These are phyloP conservation scores for Aspergillus japonicus DNA, from an alignment of 2,329 filamentous ascomycete genomes.

Conservation along the genomic window DNA sequence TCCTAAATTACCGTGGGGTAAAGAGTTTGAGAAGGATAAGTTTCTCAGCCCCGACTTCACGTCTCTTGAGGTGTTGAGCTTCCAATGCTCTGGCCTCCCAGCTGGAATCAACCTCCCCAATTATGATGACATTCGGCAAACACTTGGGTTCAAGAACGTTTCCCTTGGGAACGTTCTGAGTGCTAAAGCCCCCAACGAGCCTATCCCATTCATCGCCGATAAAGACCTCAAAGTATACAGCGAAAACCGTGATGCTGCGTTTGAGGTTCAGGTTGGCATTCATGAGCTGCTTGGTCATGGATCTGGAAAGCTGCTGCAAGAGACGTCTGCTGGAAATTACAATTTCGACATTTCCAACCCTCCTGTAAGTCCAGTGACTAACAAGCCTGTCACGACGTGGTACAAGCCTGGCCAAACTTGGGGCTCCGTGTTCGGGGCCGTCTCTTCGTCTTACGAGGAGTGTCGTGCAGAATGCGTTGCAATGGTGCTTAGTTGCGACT, in stretches of 20 bases:
- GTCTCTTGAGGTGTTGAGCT: slow-evolving; percentile 84
- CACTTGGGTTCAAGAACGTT: slow-evolving; percentile 66
- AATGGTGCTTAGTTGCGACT: slow-evolving; percentile 87
- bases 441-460: slow-evolving; percentile 89
- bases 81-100: slow-evolving; percentile 64
- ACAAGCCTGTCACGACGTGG: slow-evolving; percentile 76
- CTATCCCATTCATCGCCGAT: slow-evolving; percentile 82
- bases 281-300: slow-evolving; percentile 89
- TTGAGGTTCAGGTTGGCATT: slow-evolving; percentile 93
- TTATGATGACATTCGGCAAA: slow-evolving; percentile 60
- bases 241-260: slow-evolving; percentile 80
- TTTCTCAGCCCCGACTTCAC: slow-evolving; percentile 97
- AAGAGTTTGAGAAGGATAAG: slow-evolving; percentile 92
- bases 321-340: slow-evolving; percentile 75
- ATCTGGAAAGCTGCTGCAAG: slow-evolving; percentile 89
- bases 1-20: slow-evolving; percentile 81
- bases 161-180: slow-evolving; percentile 89
- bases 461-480: slow-evolving; percentile 92
- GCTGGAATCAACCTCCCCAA: slow-evolving; percentile 61
- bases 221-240: slow-evolving; percentile 75
- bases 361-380: slow-evolving; percentile 74
- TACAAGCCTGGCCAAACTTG: slow-evolving; percentile 96
- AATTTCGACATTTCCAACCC: slow-evolving; percentile 86
- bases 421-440: slow-evolving; percentile 85
- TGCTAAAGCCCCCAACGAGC: slow-evolving; percentile 88